Percentiles rank a stretch among this genome's conserved stretches.
These are phyloP conservation scores for Nothopassalora personata DNA, from an alignment of 2,329 filamentous ascomycete species.

Conservation along the genomic window DNA sequence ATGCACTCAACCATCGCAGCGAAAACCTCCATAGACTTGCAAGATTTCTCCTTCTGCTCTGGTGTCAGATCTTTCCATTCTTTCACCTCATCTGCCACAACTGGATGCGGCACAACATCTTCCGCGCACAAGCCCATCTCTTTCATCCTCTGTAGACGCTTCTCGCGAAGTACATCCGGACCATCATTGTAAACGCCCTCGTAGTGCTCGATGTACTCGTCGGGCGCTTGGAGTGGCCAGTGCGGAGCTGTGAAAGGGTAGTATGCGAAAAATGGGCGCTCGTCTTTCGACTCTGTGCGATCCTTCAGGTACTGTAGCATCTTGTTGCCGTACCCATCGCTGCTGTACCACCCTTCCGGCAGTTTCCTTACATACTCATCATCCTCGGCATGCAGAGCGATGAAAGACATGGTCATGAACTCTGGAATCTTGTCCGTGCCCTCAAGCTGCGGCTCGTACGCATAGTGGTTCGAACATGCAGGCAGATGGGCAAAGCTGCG, in stretches of 20 bases:
- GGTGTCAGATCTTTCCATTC: constrained; percentile 46
- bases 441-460: constrained; percentile 46
- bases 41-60: constrained; percentile 46
- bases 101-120: constrained; percentile 48
- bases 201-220: constrained; percentile 53
- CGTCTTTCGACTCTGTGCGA: constrained; percentile 32
- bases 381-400: constrained; percentile 37
- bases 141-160: constrained; percentile 51
- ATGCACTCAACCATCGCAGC: constrained; percentile 61
- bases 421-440: constrained; percentile 34
- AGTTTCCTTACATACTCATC: constrained; percentile 38
- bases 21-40: constrained; percentile 56
- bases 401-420: constrained; percentile 41
- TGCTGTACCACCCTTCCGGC: constrained; percentile 37
- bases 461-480: constrained; percentile 55
- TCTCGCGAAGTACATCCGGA: constrained; percentile 51
- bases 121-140: constrained; percentile 51
- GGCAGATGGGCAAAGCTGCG: constrained; percentile 56
- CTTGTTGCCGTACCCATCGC: constrained; percentile 37
- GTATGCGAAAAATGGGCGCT: constrained; percentile 55
- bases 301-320: constrained; percentile 36
- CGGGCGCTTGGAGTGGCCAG: constrained; percentile 58
- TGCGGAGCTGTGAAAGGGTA: constrained; percentile 59
- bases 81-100: constrained; percentile 47
- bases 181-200: constrained; percentile 57